A percentile compares a stretch with the other conserved stretches of the same genome.
Evolutionary conservation across 31 red algal genomes (phyloP).

Genomic region (Asparagopsis taxiformis): DNA sequence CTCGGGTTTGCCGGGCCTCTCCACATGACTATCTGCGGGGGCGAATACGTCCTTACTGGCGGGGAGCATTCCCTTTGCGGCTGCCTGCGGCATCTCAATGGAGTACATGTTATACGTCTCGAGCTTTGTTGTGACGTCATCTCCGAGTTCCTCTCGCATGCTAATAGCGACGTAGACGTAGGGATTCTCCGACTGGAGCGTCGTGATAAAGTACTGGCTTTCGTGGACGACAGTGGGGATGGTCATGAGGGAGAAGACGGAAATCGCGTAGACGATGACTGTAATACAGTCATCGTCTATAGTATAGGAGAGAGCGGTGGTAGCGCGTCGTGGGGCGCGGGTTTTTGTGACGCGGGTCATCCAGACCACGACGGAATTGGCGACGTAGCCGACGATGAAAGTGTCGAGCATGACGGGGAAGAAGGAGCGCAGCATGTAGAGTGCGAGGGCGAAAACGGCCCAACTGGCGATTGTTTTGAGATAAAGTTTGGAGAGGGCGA

Average conservation of each 20-base stretch:
- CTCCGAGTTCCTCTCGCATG: conserved; percentile 80
- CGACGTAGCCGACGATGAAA: conserved; percentile 90
- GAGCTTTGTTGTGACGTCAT: conserved; percentile 84
- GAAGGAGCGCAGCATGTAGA: conserved; percentile 82
- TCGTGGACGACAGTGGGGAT: conserved; percentile 91
- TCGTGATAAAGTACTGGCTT: conserved; percentile 89
- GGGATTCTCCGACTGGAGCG: conserved; percentile 86
- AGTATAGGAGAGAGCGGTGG: conserved; percentile 77
- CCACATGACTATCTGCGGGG: not conserved
- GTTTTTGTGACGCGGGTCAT: conserved; percentile 18
- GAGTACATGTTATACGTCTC: conserved; percentile 81
- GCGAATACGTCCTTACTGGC: not conserved
- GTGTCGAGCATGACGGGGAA: conserved; percentile 87
- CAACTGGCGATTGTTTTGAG: conserved; percentile 59
- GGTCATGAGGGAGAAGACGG: conserved; percentile 77
- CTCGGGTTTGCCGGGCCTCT: conserved; percentile 8
- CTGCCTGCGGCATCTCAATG: conserved; percentile 46
- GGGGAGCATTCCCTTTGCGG: conserved; percentile 42
- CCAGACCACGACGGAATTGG: conserved; percentile 75
- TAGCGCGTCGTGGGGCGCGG: conserved; percentile 49
- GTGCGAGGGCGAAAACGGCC: conserved; percentile 28
- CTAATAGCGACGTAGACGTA: conserved; percentile 93
- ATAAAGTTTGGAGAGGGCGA: conserved; percentile 27
- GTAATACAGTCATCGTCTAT: no score
- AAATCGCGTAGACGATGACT: conserved; percentile 82